Conservation (phyloP, 345 rosid species). For the Balakata baccata region DNA sequence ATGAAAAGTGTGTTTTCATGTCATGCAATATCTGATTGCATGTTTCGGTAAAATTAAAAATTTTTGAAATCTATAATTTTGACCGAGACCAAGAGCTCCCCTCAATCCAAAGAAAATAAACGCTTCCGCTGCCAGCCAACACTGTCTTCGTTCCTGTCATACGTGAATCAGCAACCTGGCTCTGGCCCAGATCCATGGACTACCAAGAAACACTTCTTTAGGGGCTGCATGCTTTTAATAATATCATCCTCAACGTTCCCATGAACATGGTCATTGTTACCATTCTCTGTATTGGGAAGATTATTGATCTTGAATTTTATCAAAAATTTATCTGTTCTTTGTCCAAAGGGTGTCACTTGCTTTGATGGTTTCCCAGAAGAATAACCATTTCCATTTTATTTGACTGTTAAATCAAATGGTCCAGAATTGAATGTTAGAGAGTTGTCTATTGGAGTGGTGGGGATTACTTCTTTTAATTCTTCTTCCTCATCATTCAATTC, state of each 20-base stretch:
- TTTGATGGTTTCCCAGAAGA: constrained; percentile 58
- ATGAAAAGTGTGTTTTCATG: no score
- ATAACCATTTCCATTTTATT: constrained; percentile 48
- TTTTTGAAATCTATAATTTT: no score
- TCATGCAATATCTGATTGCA: no score
- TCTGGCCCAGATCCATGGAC: constrained; percentile 61
- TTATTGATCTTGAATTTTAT: constrained; percentile 57
- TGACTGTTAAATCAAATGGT: constrained; percentile 38
- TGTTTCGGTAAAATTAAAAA: no score
- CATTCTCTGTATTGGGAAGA: constrained; percentile 37
- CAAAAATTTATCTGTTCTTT: constrained; percentile 58
- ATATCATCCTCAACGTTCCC: constrained; percentile 63
- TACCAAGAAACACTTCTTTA: constrained; percentile 52
- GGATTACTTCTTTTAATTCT: constrained; percentile 43
- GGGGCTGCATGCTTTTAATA: constrained; percentile 63
- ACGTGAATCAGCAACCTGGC: constrained; percentile 83
- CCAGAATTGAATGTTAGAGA: constrained; percentile 38
- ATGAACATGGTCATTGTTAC: constrained; percentile 26
- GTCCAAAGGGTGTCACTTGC: constrained; percentile 74
- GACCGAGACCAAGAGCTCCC: no score
- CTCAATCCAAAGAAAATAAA: no score
- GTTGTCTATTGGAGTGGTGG: constrained; percentile 62
- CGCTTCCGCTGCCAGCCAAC: no score
- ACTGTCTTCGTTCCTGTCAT: constrained; percentile 78
- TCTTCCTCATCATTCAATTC: constrained; percentile 63